phyloP scores from a whole-genome alignment of 768 basidiomycete genomes.

The Lactifluus rugatus region DNA sequence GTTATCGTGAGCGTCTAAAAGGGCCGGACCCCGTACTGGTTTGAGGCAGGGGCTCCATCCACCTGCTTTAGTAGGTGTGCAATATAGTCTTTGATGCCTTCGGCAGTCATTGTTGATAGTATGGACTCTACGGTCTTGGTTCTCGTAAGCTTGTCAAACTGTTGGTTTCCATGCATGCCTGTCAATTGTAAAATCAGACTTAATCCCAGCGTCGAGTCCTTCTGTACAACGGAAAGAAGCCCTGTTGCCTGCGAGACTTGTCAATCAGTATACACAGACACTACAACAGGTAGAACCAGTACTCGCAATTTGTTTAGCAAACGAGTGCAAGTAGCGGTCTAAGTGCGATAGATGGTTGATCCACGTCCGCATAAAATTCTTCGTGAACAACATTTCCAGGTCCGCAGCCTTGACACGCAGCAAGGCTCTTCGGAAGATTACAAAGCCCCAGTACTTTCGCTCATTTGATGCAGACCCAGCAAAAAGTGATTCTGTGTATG shows the following conservation, averaged over 20 bases:
- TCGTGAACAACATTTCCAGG: slow-evolving; percentile 83
- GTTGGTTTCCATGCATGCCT: slow-evolving; percentile 69
- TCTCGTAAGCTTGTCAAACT: slow-evolving; percentile 87
- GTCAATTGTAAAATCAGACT: slow-evolving; percentile 78
- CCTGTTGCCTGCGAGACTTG: slow-evolving; percentile 46
- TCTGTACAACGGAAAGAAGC: slow-evolving; percentile 64
- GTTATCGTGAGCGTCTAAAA: background rate
- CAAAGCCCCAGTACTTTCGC: slow-evolving; percentile 95
- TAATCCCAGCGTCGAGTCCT: slow-evolving; percentile 73
- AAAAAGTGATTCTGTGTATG: slow-evolving; percentile 67
- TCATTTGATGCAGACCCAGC: slow-evolving; percentile 73
- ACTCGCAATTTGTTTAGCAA: slow-evolving; percentile 72
- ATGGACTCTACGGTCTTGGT: slow-evolving; percentile 89
- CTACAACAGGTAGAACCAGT: background rate
- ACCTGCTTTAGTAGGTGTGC: slow-evolving; percentile 56
- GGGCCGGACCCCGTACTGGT: slow-evolving; percentile 30
- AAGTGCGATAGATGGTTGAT: slow-evolving; percentile 87
- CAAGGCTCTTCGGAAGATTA: slow-evolving; percentile 74
- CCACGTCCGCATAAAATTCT: slow-evolving; percentile 94
- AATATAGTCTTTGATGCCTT: slow-evolving; percentile 73
- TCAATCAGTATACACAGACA: background rate
- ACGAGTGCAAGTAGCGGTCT: slow-evolving; percentile 85
- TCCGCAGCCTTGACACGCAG: slow-evolving; percentile 52
- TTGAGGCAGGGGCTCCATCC: slow-evolving; percentile 35
- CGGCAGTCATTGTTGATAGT: slow-evolving; percentile 57